Evolutionary conservation across 1,139 yeast species (phyloP), one percentile per base, ranked within the genome.

Genomic region (Candida sp.): DNA sequence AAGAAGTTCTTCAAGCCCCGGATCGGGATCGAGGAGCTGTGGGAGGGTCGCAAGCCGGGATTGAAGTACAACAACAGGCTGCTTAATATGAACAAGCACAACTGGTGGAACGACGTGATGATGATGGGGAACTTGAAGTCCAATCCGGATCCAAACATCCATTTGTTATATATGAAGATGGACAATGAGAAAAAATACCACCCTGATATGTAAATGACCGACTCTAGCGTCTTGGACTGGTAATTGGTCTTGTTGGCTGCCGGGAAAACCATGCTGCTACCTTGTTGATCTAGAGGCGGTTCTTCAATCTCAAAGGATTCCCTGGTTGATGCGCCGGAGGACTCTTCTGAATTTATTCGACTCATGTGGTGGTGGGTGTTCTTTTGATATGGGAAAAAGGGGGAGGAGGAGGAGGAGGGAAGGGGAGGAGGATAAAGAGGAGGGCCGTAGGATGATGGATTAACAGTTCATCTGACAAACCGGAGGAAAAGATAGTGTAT

Each of bases 111-210:
- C 5, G 93, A 77, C 0, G 99, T 94, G 47, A 93, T 83, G 28
- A 93, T 70, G 17, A 94, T 81, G 1, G 99, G 99, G 66, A 84
- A 94, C 45, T 84, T 81, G 64, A 94, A 88, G 61, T 90, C 82
- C 53, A 93, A 74, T 12, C 90, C 66, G 69, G 78, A 45, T 40
- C 96, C 93, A 72, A 93, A 94, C 97, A 94, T 93, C 98, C 98
- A 93, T 69, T 93, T 94, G 75, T 94, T 94, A 73, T 94, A 94
- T 34, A 93, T 77, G n/a, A 96, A 88, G 31, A 93, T 83, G 11
- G 90, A 70, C 53, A 91, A 78, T 11, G 96, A 88, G 55, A 85
- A 85, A 17, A 76, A 52, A 61, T 84, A 84, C 90, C 76, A 73
- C 60, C 81, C 82, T 9, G 63, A 52, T 33, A 77, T 77, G 60